Conservation (phyloP, 2,329 filamentous ascomycete species). For the Penicillium crustosum region DNA sequence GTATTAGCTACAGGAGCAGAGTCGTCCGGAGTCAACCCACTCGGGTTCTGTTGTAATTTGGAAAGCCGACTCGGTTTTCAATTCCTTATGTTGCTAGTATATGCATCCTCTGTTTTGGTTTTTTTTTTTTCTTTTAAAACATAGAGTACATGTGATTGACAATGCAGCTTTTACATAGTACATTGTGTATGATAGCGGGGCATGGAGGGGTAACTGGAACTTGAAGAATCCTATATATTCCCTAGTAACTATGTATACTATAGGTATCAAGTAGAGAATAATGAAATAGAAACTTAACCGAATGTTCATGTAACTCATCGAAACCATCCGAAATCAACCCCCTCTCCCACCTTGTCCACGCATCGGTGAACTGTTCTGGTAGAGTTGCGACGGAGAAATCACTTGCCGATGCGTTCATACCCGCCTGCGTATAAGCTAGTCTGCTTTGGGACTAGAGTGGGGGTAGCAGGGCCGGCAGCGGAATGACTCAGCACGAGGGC, state of each 20-base stretch:
- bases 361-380: slow-evolving; percentile 31
- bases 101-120: not conserved
- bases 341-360: slow-evolving; percentile 12
- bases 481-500: slow-evolving; percentile 5
- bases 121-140: not conserved
- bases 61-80: slow-evolving; percentile 15
- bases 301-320: slow-evolving; percentile 2
- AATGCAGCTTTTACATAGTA: slow-evolving; percentile 4
- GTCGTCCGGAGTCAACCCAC: slow-evolving; percentile 36
- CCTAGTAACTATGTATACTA: not conserved
- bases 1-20: slow-evolving; percentile 36
- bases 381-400: slow-evolving; percentile 21
- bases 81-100: not conserved
- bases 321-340: slow-evolving; percentile 1
- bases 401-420: slow-evolving; percentile 21
- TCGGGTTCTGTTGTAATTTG: slow-evolving; percentile 20
- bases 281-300: not conserved
- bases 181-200: slow-evolving; percentile 16
- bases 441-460: slow-evolving; percentile 32
- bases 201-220: slow-evolving; percentile 20
- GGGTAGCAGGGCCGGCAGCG: slow-evolving; percentile 21
- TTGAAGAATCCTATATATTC: not conserved
- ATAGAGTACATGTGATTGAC: not conserved
- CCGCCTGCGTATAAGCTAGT: slow-evolving; percentile 25
- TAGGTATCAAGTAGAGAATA: not conserved